Evolutionary conservation across 148 eudicot genomes (phyloP).

Genomic region (Nyssa sinensis): DNA sequence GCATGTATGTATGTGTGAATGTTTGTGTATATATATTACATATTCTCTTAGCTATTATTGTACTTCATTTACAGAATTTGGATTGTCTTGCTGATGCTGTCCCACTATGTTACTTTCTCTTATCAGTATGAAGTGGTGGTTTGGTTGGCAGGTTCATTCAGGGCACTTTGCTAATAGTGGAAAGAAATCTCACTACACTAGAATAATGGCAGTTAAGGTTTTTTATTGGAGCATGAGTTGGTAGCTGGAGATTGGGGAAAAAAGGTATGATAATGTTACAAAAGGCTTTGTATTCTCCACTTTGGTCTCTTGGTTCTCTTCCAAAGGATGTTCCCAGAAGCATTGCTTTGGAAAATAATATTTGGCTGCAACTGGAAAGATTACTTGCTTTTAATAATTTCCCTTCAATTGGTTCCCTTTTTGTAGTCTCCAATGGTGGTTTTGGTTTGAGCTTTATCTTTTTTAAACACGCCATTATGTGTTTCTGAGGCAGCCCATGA

Average conservation of each 20-base stretch:
- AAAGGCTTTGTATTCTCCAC: constrained; percentile 11
- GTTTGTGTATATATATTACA: neutral
- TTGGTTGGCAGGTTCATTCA: constrained; percentile 12
- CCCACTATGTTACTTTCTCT: constrained; percentile 9
- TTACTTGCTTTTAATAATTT: constrained; percentile 7
- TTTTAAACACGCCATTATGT: neutral
- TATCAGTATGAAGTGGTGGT: constrained; percentile 9
- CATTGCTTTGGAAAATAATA: neutral
- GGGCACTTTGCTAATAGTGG: constrained; percentile 21
- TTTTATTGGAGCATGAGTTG: neutral
- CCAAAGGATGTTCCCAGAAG: constrained; percentile 16
- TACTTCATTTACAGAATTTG: neutral
- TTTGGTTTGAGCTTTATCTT: too few species aligned
- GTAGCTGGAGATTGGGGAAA: neutral
- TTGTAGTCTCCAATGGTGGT: neutral
- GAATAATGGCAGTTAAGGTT: neutral
- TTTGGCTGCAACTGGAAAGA: neutral
- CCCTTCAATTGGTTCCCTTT: too few species aligned
- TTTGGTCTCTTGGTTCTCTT: neutral
- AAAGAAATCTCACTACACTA: constrained; percentile 8
- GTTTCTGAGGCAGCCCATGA: neutral
- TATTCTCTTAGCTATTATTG: neutral
- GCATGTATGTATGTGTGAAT: neutral
- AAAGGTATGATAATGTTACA: neutral
- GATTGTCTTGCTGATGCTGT: neutral